Percentiles rank a stretch among this genome's conserved stretches.
Conservation (phyloP, 2,329 filamentous ascomycete species). For the Rhynchosporium graminicola region DNA sequence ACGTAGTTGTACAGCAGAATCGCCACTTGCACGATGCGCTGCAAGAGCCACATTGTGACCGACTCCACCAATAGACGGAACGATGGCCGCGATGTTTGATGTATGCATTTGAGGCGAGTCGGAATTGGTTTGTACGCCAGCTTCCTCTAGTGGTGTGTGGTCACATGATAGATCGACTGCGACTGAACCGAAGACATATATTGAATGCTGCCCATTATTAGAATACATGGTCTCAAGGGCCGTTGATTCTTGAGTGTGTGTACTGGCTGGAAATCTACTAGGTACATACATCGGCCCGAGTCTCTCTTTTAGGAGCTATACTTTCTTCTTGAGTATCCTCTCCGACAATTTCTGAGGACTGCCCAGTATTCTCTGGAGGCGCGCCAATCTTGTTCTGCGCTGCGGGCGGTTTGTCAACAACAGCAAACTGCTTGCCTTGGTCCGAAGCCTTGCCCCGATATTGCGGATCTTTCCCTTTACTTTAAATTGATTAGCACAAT, state of each 20-base stretch:
- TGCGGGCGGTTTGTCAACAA: not conserved
- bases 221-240: not conserved
- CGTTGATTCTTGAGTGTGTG: not conserved
- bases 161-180: slow-evolving; percentile 88
- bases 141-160: slow-evolving; percentile 54
- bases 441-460: not conserved
- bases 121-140: not conserved
- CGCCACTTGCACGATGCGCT: slow-evolving; percentile 66
- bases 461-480: not conserved
- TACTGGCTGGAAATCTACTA: not conserved
- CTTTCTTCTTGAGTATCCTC: not conserved
- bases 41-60: slow-evolving; percentile 90
- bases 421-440: not conserved
- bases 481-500: not conserved
- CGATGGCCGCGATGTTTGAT: slow-evolving; percentile 82
- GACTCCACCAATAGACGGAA: slow-evolving; percentile 84
- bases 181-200: slow-evolving; percentile 89
- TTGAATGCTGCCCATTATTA: slow-evolving; percentile 32
- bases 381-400: not conserved
- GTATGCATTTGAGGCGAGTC: slow-evolving; percentile 56
- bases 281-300: not conserved
- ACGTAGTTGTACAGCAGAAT: slow-evolving; percentile 66
- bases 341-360: not conserved
- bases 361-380: not conserved
- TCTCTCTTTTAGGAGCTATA: not conserved